Evolutionary conservation across 2,329 filamentous ascomycete species (phyloP), one percentile per base, ranked within the genome.

Genomic region (Dothideomycetidae sp.): DNA sequence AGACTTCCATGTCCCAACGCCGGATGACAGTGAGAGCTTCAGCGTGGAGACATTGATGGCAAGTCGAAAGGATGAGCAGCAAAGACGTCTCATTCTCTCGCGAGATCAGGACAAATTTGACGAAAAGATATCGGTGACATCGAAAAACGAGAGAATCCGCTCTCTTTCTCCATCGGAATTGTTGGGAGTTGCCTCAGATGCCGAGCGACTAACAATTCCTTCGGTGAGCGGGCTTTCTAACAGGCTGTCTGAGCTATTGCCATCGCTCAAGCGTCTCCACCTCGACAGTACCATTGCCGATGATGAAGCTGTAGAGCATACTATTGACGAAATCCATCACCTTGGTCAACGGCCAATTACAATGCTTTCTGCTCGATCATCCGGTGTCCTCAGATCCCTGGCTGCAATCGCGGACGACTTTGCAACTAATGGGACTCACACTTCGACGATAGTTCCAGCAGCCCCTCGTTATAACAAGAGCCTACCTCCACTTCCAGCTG

Each of bases 171-270:
- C 59, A 10, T 52, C 61, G 26, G 53, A 61, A 35, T 48, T 64
- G 31, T 51, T 65, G 16, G 54, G 53, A 29, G 50, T 58, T 33
- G 53, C 55, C n/a, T 49, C 49, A 7, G 63, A 67, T 47, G 54
- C 66, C 45, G 59, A 64, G 16, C 55, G 58, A 18, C 48, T 67
- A 14, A 60, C 58, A 3, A 59, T 68, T 15, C 64, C 64, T 11
- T 64, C 60, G 3, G 56, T 66, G 11, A 54, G 53, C 17, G 60
- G 54, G 9, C 51, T 67, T 5, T 65, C 63, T 2, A 55, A 64
- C 34, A 56, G 62, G 13, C 49, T 67, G 10, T 64, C 63, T 0
- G 59, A 62, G 47, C 51, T 65, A 10, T 45, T 67, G 12, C 64
- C 63, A 4, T 59, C 59, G 7, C 44, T 68, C 35, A 55, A 50